Base-by-base conservation (phyloP, 2,329 filamentous ascomycete genomes). In the Conoideocrella luteorostrata region DNA sequence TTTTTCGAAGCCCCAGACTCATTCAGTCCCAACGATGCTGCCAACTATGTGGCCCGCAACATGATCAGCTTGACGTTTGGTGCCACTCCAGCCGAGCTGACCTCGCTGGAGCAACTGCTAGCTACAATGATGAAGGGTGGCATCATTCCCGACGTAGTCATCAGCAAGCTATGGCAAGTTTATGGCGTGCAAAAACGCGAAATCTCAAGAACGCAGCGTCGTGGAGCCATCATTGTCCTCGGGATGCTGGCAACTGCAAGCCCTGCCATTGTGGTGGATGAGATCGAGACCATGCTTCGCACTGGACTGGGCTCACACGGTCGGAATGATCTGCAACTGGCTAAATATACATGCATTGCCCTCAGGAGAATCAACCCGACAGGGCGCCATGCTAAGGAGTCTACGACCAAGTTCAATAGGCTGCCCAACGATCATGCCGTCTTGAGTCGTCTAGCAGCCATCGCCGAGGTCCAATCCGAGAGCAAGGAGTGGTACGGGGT, bases 41-140 rank as follows among this genome's bases (percentile, higher is more conserved):
- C 93, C 38, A 96, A 94, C 62, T 98, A 94, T 60, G 85, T 98
- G 57, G 91, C 91, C 21, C 82, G 90, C 49, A 98, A 97, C 66
- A 98, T 98, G 91, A 97, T 97, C 65, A 96, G 90, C 72, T 69
- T 98, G 57, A 98, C 93, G 0, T 97, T 95, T 63, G 91, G 90
- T 22, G 90, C 91, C 1, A 95, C 91, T 0, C 88, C 91, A 1
- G 93, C 94, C 1, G 93, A 98, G 61, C 71, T 98, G 43, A 98
- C 93, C 0, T 97, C 89, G 37, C 74, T 98, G 7, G 93, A 98
- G 65, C 93, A 98, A 64, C 74, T 98, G 4, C 74, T 98, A 6
- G 88, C 87, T 49, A 97, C 89, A 0, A 98, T 98, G 93, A 95
- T 96, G 88, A 94, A 90, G 66, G 83, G 84, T 29, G 88, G 88